Conservation (phyloP, 805 yeast species). For the Yarrowia sp. region DNA sequence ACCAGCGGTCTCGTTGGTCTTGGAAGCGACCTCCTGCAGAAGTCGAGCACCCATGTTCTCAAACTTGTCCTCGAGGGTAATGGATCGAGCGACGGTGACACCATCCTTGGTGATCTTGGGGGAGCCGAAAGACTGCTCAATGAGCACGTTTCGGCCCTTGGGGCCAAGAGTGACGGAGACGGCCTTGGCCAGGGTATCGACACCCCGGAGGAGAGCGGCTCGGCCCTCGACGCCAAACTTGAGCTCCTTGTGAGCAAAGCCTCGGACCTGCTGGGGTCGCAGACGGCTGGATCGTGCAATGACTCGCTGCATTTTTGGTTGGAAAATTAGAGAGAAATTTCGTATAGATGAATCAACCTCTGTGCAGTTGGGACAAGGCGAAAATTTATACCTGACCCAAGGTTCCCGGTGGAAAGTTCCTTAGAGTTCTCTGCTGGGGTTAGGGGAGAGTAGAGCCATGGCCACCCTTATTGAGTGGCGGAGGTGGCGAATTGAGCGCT, state of each 20-base stretch:
- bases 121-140: constrained; percentile 93
- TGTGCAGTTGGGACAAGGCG: constrained; percentile 8
- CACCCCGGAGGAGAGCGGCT: constrained; percentile 90
- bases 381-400: constrained; percentile 2
- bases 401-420: constrained; percentile 21
- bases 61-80: constrained; percentile 79
- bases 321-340: background rate
- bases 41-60: constrained; percentile 96
- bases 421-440: constrained; percentile 25
- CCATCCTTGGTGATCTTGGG: constrained; percentile 99
- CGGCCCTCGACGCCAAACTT: constrained; percentile 97
- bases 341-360: background rate
- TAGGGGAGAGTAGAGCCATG: background rate
- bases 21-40: constrained; percentile 93
- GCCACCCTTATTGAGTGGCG: background rate
- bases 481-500: background rate
- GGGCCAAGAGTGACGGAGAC: constrained; percentile 97
- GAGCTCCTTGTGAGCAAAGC: constrained; percentile 74
- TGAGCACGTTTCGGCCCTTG: constrained; percentile 93
- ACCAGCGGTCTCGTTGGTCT: constrained; percentile 96
- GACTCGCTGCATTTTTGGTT: constrained; percentile 31
- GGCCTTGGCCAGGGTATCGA: constrained; percentile 90
- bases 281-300: constrained; percentile 29
- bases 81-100: constrained; percentile 90
- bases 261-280: constrained; percentile 36